phyloP scores from a whole-genome alignment of 2,329 filamentous ascomycete genomes.

The Epichloe sp. region DNA sequence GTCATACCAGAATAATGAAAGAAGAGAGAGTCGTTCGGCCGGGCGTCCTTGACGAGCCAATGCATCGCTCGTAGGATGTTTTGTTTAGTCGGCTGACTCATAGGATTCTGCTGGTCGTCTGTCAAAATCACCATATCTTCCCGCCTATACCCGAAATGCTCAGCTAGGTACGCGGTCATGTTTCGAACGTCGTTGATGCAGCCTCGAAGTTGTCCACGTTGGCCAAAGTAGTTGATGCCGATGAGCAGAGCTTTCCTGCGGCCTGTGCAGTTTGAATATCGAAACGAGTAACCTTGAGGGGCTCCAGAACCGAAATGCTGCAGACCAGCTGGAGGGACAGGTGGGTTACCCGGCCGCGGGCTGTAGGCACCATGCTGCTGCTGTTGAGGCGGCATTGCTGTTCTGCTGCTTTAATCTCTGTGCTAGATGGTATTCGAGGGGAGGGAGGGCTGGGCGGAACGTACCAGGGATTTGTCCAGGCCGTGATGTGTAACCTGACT shows the following conservation, averaged over 20 bases:
- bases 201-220: constrained; percentile 77
- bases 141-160: constrained; percentile 81
- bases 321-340: constrained; percentile 51
- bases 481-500: constrained; percentile 34
- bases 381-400: constrained; percentile 3
- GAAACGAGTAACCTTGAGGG: constrained; percentile 67
- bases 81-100: constrained; percentile 92
- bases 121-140: constrained; percentile 97
- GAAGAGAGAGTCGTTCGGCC: constrained; percentile 86
- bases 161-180: constrained; percentile 82
- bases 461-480: constrained; percentile 28
- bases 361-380: constrained; percentile 8
- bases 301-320: constrained; percentile 72
- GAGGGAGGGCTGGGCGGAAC: neutral
- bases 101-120: constrained; percentile 91
- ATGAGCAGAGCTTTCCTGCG: constrained; percentile 80
- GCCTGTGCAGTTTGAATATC: constrained; percentile 85
- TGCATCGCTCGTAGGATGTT: constrained; percentile 96
- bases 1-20: constrained; percentile 81
- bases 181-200: constrained; percentile 98
- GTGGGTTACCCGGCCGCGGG: constrained; percentile 28
- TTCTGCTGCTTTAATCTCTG: neutral
- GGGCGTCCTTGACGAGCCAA: constrained; percentile 90
- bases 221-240: constrained; percentile 93
- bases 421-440: neutral